phyloP scores from a whole-genome alignment of 75 land plant species.

The Cryptomeria japonica region DNA sequence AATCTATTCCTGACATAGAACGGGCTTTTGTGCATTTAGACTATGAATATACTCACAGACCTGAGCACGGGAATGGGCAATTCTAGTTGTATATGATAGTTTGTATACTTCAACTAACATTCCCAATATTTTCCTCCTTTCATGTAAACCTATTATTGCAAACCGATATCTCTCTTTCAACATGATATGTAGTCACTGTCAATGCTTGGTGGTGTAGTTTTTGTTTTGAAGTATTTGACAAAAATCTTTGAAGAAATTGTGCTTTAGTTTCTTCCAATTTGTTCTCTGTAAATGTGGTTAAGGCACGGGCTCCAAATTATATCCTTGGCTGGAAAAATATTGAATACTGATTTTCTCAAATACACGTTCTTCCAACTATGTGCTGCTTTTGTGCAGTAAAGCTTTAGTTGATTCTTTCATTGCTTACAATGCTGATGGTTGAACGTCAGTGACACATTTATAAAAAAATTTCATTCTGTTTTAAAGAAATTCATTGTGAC shows the following conservation, averaged over 20 bases:
- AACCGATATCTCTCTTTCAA: neutral
- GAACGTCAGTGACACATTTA: neutral
- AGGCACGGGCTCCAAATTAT: neutral
- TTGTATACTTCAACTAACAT: neutral
- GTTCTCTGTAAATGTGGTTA: neutral
- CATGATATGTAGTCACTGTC: neutral
- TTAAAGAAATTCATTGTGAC: neutral
- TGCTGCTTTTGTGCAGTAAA: neutral
- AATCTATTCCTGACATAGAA: constrained; percentile 82
- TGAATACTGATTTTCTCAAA: neutral
- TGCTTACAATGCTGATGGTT: neutral
- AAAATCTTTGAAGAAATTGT: neutral
- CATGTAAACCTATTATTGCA: neutral
- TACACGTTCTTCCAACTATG: neutral
- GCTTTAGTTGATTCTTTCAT: constrained; percentile 1
- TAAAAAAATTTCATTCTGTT: too few relatives aligned
- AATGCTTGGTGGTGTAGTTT: neutral
- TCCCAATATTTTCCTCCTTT: neutral
- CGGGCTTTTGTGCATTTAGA: constrained; percentile 96
- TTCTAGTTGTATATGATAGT: neutral
- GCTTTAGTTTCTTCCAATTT: neutral
- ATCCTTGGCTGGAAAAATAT: neutral
- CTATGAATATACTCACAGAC: constrained; percentile 80
- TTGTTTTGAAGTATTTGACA: neutral
- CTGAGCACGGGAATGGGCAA: constrained; percentile 55